Evolutionary conservation across 768 basidiomycete species (phyloP), one percentile per base, ranked within the genome.

Genomic region (Auriscalpium microsporum): DNA sequence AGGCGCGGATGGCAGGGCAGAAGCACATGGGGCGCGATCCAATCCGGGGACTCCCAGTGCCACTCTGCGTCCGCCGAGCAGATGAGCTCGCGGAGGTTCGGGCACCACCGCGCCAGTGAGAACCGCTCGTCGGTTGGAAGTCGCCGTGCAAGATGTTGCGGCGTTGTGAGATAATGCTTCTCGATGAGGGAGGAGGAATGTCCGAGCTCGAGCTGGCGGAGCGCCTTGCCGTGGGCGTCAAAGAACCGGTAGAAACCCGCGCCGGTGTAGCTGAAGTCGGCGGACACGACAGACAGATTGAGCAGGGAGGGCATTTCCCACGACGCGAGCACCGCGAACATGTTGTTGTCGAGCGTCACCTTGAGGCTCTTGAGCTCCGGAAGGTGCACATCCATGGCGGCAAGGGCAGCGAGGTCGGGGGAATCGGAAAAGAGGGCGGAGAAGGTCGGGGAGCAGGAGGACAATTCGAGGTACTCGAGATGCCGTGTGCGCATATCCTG

Each of bases 1-100:
- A 89, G 66, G 8, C 71, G 72, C 0, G 79, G 77, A 63, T 89
- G 87, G 1, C 80, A 66, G 16, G 86, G 83, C 19, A 89, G 74
- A 7, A 89, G 71, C 42, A 86, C 74, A 54, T 89, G 87, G 3
- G 87, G 85, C 13, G 87, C 84, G 62, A 88, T 87, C 87, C 86
- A 88, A 64, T 89, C 86, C 0, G 87, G 87, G 51, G 72, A 75
- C 61, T 81, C 76, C 87, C 87, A 88, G 58, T 87, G 84, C 87
- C 87, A 89, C 62, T 86, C 86, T 1, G 86, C 86, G 57, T 88
- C 85, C 1, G 87, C 86, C 45, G 77, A 79, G 64, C 85, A 87
- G 49, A 89, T 83, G 65, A 89, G 84, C 62, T 86, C 77, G 36
- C 70, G 71, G 38, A 89, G 72, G 59, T 83, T 81, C 0, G 87